Conservation (phyloP, 768 basidiomycete species). For the Calocybe cyanea region DNA sequence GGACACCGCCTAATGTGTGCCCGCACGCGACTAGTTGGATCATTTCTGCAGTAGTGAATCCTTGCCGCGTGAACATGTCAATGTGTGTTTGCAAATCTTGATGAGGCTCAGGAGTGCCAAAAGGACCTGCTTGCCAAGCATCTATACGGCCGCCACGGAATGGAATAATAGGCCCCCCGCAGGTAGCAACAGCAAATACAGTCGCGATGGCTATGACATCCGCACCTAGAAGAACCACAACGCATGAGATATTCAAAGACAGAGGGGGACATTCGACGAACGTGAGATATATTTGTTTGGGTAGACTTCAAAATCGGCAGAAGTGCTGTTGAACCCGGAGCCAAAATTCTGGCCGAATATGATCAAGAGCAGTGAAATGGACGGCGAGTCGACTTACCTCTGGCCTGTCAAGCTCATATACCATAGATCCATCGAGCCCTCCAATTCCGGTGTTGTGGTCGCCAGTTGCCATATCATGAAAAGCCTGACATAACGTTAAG, state of each 20-base stretch:
- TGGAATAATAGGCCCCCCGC: constrained; percentile 44
- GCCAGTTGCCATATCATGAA: constrained; percentile 48
- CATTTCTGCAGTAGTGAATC: constrained; percentile 45
- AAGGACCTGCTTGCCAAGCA: constrained; percentile 30
- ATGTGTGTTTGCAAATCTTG: constrained; percentile 35
- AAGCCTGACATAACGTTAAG: constrained; percentile 28
- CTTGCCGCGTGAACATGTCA: constrained; percentile 37
- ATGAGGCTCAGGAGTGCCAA: constrained; percentile 41
- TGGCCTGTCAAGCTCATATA: constrained; percentile 38
- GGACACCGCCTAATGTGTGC: constrained; percentile 47
- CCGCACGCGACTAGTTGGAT: constrained; percentile 49
- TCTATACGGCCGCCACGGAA: constrained; percentile 40
- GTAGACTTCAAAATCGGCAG: constrained; percentile 37
- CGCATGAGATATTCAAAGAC: not conserved
- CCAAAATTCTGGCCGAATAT: constrained; percentile 38
- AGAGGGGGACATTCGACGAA: constrained; percentile 18
- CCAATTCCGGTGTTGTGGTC: constrained; percentile 42
- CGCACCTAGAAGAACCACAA: constrained; percentile 27
- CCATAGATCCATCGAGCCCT: constrained; percentile 48
- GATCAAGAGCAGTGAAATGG: not conserved
- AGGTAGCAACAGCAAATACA: constrained; percentile 33
- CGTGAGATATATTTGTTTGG: constrained; percentile 43
- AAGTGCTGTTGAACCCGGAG: constrained; percentile 39
- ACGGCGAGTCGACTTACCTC: constrained; percentile 34
- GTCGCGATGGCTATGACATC: constrained; percentile 41